A percentile compares a stretch with the other conserved stretches of the same genome.
Evolutionary conservation across 331 rosid species (phyloP).

Genomic region (Quercus phellos): DNA sequence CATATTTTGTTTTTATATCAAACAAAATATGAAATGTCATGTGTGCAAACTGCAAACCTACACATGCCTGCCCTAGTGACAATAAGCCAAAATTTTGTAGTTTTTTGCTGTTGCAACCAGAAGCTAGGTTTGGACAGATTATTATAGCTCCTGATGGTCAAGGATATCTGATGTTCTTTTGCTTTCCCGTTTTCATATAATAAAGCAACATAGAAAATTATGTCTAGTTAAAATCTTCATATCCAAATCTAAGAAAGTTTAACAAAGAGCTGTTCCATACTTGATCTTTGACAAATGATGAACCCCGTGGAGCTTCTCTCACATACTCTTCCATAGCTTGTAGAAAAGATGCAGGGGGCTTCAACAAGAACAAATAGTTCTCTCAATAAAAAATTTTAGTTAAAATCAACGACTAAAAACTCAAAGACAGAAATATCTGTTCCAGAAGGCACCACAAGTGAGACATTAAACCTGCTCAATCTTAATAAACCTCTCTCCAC

Average conservation of each 20-base stretch:
- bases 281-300: conserved; percentile 76
- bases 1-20: background rate
- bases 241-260: background rate
- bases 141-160: background rate
- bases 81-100: background rate
- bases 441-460: conserved; percentile 14
- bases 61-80: background rate
- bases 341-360: conserved; percentile 94
- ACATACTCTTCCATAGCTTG: conserved; percentile 99
- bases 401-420: background rate
- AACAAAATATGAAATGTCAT: background rate
- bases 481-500: conserved; percentile 83
- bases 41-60: background rate
- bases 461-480: conserved; percentile 79
- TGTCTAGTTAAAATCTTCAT: background rate
- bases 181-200: background rate
- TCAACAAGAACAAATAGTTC: conserved; percentile 25
- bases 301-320: conserved; percentile 76
- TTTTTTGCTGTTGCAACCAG: background rate
- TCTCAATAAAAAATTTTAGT: conserved; percentile 22
- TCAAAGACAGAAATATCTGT: conserved; percentile 8
- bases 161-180: background rate
- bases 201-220: background rate
- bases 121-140: background rate
- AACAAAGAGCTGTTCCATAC: conserved; percentile 25